Base-by-base conservation (phyloP, 164 flowering plant genomes). In the Malania oleifera region DNA sequence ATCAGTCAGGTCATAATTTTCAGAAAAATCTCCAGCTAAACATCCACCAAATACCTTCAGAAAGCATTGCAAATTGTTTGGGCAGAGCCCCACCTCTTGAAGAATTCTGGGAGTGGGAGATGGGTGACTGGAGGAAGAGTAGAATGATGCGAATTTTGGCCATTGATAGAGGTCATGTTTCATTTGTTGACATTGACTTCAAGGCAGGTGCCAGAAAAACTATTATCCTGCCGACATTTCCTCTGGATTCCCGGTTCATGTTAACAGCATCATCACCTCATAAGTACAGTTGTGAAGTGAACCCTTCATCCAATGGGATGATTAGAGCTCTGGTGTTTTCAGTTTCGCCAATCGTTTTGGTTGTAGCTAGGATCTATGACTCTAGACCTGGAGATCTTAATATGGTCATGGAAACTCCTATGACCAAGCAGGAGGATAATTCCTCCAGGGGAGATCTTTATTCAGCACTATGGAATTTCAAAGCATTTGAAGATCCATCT, bases 41-140 rank as follows among this genome's bases (percentile, higher is more conserved):
- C 60, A 63, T 74, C 29, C 82, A 82, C 40, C 75, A 70, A 51
- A 39, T 41, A 28, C 65, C 78, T 70, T 51, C 63, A 48, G 69
- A 60, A 47, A 67, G 47, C 29, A 39, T 25, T 11, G 34, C 38
- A 19, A 74, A 74, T 67, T 84, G 91, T 69, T 77, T 85, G 5
- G 39, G 39, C 64, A 71, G 60, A 54, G 70, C 65, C 15, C 52
- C 64, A 19, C 57, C 69, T 5, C 14, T 41, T 26, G 48, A 74
- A 61, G 96, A 82, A 67, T 92, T 92, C 68, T 92, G 96, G 98
- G 98, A 92, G 63, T 89, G 89, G 95, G 96, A 89, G 68, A 87
- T 89, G 89, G 98, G 96, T 52, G 96, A 92, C 57, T 89, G 96
- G 98, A 89, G 91, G 66, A 89, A 76, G 67, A 84, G 79, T 59